Conservation (phyloP, 352 stramenopile genomes). For the Hyaloperonospora arabidopsidis region DNA sequence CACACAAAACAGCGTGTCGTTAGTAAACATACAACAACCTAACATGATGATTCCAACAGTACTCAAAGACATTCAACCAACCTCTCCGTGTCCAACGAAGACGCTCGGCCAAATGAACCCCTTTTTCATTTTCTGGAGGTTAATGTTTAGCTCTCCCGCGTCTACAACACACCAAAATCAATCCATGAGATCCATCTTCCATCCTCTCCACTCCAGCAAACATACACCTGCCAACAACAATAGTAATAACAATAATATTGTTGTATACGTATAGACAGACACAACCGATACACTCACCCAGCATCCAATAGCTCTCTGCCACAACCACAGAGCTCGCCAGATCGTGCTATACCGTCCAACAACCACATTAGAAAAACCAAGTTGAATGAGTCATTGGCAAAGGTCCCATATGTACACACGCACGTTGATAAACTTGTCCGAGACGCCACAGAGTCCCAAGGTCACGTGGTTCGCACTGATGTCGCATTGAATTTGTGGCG, state of each 20-base stretch:
- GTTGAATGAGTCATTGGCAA: no score
- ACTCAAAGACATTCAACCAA: conserved; percentile 22
- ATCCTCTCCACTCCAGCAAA: background rate
- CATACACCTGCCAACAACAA: background rate
- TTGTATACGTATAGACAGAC: no score
- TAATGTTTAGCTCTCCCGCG: conserved; percentile 85
- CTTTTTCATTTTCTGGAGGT: conserved; percentile 94
- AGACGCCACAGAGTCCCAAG: conserved; percentile 82
- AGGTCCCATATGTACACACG: conserved; percentile 2
- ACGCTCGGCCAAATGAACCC: conserved; percentile 90
- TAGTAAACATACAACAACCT: background rate
- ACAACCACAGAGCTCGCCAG: conserved; percentile 89
- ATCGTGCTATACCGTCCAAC: conserved; percentile 59
- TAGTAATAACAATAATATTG: no score
- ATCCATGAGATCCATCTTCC: background rate
- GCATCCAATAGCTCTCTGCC: conserved; percentile 93
- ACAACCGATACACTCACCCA: conserved; percentile 47
- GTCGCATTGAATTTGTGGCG: conserved; percentile 78
- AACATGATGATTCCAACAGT: background rate
- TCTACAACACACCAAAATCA: conserved; percentile 30
- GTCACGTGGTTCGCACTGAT: conserved; percentile 87
- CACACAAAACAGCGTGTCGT: background rate
- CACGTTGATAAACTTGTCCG: conserved; percentile 91
- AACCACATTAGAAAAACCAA: background rate
- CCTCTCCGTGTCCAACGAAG: conserved; percentile 80